Evolutionary conservation across 306 rosid species (phyloP).

Genomic region (Geum urbanum): DNA sequence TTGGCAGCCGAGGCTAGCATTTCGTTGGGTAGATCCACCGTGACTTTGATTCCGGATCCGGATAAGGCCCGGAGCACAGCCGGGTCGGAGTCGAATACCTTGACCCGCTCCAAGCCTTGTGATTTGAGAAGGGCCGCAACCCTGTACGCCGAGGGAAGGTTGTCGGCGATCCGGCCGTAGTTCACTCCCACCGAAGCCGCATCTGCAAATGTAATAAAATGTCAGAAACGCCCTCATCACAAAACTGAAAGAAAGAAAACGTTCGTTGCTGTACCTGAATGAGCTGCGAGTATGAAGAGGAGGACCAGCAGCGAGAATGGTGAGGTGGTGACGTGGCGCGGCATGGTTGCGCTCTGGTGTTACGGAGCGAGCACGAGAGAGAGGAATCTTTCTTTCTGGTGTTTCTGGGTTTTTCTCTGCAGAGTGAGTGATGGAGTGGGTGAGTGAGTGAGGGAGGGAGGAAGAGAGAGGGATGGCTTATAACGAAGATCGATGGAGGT

Average conservation of each 20-base stretch:
- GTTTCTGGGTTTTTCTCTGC: neutral
- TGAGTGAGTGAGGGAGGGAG: neutral
- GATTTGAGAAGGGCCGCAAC: conserved; percentile 67
- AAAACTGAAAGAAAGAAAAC: too few species aligned
- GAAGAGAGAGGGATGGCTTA: neutral
- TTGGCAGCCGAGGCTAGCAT: conserved; percentile 66
- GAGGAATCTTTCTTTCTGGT: neutral
- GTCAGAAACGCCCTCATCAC: neutral
- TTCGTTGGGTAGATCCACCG: conserved; percentile 89
- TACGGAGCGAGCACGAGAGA: neutral
- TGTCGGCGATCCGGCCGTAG: conserved; percentile 84
- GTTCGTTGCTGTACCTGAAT: neutral
- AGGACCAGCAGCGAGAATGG: neutral
- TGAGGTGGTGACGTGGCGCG: neutral
- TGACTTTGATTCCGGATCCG: conserved; percentile 67
- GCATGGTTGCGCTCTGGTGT: conserved; percentile 8
- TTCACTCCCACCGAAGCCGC: conserved; percentile 78
- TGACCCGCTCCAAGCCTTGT: conserved; percentile 55
- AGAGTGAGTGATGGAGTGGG: neutral
- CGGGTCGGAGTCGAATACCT: conserved; percentile 88
- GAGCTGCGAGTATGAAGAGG: neutral
- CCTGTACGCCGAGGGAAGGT: conserved; percentile 73
- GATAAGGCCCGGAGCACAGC: conserved; percentile 67
- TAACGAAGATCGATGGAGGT: neutral
- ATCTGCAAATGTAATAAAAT: conserved; percentile 34